These are phyloP conservation scores for Candida taoyuanica DNA, from an alignment of 805 yeast genomes.

Conservation along the genomic window DNA sequence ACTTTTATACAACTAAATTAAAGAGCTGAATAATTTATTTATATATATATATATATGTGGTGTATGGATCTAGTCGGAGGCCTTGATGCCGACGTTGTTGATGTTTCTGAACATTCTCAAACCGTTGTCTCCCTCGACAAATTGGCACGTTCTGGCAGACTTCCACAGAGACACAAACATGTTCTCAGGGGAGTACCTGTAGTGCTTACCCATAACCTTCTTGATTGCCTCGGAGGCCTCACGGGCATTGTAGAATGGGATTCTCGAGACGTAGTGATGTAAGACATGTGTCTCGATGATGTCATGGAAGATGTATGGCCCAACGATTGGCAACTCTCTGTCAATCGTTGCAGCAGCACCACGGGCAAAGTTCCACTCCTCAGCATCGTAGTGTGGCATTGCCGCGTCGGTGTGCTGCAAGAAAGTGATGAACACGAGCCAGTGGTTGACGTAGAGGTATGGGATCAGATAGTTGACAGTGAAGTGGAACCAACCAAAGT, in stretches of 20 bases:
- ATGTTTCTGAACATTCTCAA: constrained; percentile 63
- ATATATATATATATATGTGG: too few relatives aligned
- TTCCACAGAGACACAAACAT: constrained; percentile 59
- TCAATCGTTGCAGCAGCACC: constrained; percentile 67
- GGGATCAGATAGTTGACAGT: constrained; percentile 54
- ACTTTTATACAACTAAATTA: neutral
- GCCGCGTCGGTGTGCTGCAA: constrained; percentile 59
- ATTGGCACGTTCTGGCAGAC: constrained; percentile 59
- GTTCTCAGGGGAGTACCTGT: constrained; percentile 53
- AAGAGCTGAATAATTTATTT: neutral
- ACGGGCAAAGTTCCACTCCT: constrained; percentile 59
- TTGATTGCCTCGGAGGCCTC: constrained; percentile 73
- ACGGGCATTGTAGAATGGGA: constrained; percentile 83
- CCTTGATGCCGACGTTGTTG: constrained; percentile 39
- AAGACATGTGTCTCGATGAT: constrained; percentile 88
- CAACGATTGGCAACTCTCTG: constrained; percentile 56
- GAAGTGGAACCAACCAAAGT: constrained; percentile 46
- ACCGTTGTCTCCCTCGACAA: constrained; percentile 64
- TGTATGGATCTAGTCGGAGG: constrained; percentile 17
- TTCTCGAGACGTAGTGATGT: constrained; percentile 79
- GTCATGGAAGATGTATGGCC: constrained; percentile 76
- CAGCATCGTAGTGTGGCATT: constrained; percentile 53
- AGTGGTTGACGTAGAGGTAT: constrained; percentile 56
- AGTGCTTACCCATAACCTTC: constrained; percentile 82
- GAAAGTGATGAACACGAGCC: constrained; percentile 61